A percentile compares a stretch with the other conserved stretches of the same genome.
These are phyloP conservation scores for Cladosporium sp. DNA, from an alignment of 2,329 filamentous ascomycete genomes.

Conservation along the genomic window DNA sequence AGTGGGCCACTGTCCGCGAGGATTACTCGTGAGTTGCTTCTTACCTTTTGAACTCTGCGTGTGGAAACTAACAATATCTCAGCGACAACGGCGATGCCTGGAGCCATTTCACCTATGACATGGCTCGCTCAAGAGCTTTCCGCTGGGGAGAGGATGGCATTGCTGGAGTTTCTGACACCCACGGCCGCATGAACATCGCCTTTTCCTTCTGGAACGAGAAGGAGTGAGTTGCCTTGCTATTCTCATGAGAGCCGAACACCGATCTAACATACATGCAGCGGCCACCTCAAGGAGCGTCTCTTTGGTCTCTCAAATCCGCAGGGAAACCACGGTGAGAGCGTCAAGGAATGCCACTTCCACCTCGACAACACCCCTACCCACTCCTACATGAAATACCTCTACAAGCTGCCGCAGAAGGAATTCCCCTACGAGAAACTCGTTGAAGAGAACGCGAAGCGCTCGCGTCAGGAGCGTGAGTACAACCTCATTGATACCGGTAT, in stretches of 20 bases:
- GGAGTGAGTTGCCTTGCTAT: slow-evolving; percentile 60
- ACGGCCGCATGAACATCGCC: slow-evolving; percentile 85
- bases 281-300: slow-evolving; percentile 89
- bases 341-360: slow-evolving; percentile 97
- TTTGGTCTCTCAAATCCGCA: slow-evolving; percentile 95
- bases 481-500: slow-evolving; percentile 85
- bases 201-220: slow-evolving; percentile 98
- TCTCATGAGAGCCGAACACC: neutral
- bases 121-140: slow-evolving; percentile 82
- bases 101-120: slow-evolving; percentile 94
- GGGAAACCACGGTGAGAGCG: slow-evolving; percentile 93
- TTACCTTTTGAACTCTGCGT: neutral
- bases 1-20: slow-evolving; percentile 76
- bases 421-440: slow-evolving; percentile 91
- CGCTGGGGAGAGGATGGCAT: slow-evolving; percentile 98
- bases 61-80: slow-evolving; percentile 32
- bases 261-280: slow-evolving; percentile 47
- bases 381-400: slow-evolving; percentile 98
- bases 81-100: slow-evolving; percentile 85
- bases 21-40: slow-evolving; percentile 68
- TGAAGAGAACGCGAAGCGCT: slow-evolving; percentile 74
- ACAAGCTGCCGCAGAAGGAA: slow-evolving; percentile 89
- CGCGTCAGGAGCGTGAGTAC: slow-evolving; percentile 78
- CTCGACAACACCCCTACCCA: slow-evolving; percentile 90
- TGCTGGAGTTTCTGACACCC: slow-evolving; percentile 89